A percentile compares a stretch with the other conserved stretches of the same genome.
These are phyloP conservation scores for Penicillium sp. DNA, from an alignment of 2,329 filamentous ascomycete genomes.

Conservation along the genomic window DNA sequence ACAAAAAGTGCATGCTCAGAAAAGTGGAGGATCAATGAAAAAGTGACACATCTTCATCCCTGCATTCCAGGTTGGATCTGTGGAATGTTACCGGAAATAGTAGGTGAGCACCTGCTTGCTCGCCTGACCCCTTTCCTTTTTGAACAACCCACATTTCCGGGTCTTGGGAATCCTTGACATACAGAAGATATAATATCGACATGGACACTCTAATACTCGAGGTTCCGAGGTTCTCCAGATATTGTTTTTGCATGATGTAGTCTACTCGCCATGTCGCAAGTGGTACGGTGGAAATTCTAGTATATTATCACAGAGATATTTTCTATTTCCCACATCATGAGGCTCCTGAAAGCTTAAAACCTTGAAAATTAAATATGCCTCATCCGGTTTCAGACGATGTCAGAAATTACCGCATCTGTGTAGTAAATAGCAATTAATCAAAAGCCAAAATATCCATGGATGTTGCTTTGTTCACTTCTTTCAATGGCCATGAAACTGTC, in stretches of 20 bases:
- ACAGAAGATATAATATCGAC: no score
- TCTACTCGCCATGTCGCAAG: no score
- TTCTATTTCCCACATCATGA: neutral
- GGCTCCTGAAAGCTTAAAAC: neutral
- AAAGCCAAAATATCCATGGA: neutral
- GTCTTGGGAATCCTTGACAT: no score
- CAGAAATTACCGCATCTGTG: neutral
- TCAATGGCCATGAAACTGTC: no score
- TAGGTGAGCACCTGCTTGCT: constrained; percentile 1
- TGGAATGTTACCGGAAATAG: neutral
- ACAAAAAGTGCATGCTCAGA: neutral
- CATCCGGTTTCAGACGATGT: neutral
- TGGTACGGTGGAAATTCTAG: no score
- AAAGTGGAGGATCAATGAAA: neutral
- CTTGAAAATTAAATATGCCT: neutral
- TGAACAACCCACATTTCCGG: neutral
- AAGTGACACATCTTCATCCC: neutral
- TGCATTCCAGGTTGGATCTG: neutral
- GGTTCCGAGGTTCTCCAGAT: no score
- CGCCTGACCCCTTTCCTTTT: neutral
- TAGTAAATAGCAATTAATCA: neutral
- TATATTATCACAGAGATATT: no score
- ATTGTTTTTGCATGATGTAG: no score
- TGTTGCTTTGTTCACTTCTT: no score
- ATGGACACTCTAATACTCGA: no score